A percentile compares a stretch with the other conserved stretches of the same genome.
These are phyloP conservation scores for Ogataea degrootiae DNA, from an alignment of 805 yeast genomes.

Conservation along the genomic window DNA sequence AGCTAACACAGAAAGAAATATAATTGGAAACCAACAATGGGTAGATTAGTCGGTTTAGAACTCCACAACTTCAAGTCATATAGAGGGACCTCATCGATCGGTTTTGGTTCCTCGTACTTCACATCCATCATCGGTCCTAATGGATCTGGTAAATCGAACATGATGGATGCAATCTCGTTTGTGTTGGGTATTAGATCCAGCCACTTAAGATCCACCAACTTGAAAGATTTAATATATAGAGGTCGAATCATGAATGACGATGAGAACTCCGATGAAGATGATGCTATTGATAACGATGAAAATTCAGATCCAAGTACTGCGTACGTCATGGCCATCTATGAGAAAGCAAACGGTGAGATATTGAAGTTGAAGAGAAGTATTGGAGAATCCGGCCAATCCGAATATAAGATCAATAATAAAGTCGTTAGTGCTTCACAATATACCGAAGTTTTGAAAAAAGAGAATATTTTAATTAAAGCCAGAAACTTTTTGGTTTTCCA, in stretches of 20 bases:
- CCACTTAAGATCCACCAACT: conserved; percentile 68
- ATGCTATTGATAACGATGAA: conserved; percentile 17
- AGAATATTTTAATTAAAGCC: conserved; percentile 83
- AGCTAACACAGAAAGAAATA: too few relatives aligned
- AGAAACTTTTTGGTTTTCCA: conserved; percentile 91
- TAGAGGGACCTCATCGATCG: conserved; percentile 66
- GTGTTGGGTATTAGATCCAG: conserved; percentile 79
- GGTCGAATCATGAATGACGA: conserved; percentile 44
- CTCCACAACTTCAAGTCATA: conserved; percentile 89
- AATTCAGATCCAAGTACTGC: conserved; percentile 47
- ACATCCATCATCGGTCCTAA: conserved; percentile 97
- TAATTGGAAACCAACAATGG: conserved; percentile 46
- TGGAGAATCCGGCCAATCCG: conserved; percentile 54
- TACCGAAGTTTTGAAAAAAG: conserved; percentile 57
- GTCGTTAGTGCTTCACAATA: conserved; percentile 63
- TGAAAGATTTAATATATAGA: conserved; percentile 77
- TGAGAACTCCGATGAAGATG: conserved; percentile 19
- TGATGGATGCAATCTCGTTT: conserved; percentile 91
- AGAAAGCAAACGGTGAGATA: conserved; percentile 53
- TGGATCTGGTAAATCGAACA: conserved; percentile 97
- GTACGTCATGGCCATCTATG: conserved; percentile 74
- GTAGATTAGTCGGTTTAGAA: conserved; percentile 74
- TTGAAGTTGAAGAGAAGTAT: conserved; percentile 62
- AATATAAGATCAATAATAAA: conserved; percentile 60
- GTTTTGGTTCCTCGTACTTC: conserved; percentile 78